These are phyloP conservation scores for Draba incana DNA, from an alignment of 345 rosid genomes.

Conservation along the genomic window DNA sequence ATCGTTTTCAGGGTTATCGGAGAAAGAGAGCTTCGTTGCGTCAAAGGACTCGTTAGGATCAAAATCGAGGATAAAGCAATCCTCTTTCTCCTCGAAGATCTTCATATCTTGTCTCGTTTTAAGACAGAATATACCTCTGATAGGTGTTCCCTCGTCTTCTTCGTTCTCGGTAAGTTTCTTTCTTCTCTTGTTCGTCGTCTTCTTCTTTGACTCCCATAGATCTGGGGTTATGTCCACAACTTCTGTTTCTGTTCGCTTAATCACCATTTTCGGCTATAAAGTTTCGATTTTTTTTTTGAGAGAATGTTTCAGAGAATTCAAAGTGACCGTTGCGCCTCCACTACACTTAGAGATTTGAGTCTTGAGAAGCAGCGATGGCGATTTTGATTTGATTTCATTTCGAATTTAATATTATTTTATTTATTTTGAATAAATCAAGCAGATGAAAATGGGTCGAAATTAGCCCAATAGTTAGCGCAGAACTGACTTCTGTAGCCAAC, in stretches of 20 bases:
- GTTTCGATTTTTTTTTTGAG: neutral
- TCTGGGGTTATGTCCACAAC: constrained; percentile 12
- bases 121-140: constrained; percentile 43
- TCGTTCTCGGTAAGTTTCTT: neutral
- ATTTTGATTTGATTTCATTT: neutral
- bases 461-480: no score
- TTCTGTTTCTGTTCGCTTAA: neutral
- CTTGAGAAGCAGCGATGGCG: constrained; percentile 4
- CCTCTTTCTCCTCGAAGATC: constrained; percentile 49
- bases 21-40: neutral
- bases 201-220: constrained; percentile 12
- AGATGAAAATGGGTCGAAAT: no score
- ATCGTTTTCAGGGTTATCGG: neutral
- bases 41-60: constrained; percentile 52
- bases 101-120: constrained; percentile 39
- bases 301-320: neutral
- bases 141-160: constrained; percentile 36
- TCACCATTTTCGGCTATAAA: constrained; percentile 1
- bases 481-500: no score
- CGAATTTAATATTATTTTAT: no score
- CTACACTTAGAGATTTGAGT: neutral
- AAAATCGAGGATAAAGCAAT: constrained; percentile 64
- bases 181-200: neutral
- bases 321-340: constrained; percentile 28
- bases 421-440: no score